phyloP scores from a whole-genome alignment of 805 yeast genomes.

The Ogataea ganodermae region DNA sequence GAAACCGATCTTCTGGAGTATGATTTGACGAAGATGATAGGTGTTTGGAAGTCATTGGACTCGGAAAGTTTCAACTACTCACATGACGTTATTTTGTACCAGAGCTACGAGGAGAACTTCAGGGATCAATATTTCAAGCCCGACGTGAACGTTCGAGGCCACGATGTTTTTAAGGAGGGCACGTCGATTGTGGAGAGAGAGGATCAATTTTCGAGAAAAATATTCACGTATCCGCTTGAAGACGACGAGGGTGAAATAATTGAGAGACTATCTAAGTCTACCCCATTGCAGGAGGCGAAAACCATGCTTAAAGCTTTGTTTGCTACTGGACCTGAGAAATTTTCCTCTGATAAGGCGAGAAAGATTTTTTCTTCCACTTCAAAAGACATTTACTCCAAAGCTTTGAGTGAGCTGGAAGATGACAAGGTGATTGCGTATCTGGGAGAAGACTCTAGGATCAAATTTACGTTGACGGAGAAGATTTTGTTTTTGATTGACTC shows the following conservation, averaged over 20 bases:
- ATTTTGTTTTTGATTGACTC: conserved; percentile 42
- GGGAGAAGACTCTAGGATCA: conserved; percentile 51
- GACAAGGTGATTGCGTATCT: conserved; percentile 56
- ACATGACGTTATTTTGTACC: conserved; percentile 32
- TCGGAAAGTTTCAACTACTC: conserved; percentile 35
- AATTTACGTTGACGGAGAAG: conserved; percentile 58
- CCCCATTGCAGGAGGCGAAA: conserved; percentile 38
- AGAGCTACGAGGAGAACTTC: conserved; percentile 48
- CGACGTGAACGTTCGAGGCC: conserved; percentile 28
- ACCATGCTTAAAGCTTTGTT: conserved; percentile 56
- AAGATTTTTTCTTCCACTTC: conserved; percentile 47
- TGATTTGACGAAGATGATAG: conserved; percentile 53
- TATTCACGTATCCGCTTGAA: conserved; percentile 42
- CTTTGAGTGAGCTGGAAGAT: conserved; percentile 51
- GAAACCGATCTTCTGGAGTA: conserved; percentile 51
- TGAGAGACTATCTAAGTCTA: conserved; percentile 16
- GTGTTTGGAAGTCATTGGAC: conserved; percentile 62
- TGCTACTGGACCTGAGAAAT: conserved; percentile 51
- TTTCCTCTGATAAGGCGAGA: conserved; percentile 48
- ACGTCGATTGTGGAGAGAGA: conserved; percentile 76
- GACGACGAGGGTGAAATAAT: conserved; percentile 18
- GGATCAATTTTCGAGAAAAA: conserved; percentile 46
- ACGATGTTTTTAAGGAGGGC: conserved; percentile 48
- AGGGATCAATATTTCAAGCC: conserved; percentile 46
- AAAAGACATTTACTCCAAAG: conserved; percentile 49